phyloP scores from a whole-genome alignment of 1,284 basidiomycete species.

The Jaminaea rosea region DNA sequence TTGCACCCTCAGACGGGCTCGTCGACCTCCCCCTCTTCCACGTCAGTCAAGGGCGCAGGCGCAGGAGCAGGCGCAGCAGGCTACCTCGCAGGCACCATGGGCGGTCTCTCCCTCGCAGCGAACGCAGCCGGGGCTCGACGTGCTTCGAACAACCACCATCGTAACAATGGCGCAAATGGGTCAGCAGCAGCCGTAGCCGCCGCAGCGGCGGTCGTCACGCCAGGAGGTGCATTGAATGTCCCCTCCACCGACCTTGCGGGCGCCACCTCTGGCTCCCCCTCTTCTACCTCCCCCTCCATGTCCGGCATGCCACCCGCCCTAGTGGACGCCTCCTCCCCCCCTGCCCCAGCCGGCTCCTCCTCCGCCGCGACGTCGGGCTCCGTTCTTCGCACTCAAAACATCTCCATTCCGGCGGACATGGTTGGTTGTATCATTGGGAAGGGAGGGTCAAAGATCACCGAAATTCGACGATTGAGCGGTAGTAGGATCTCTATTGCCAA shows the following conservation, averaged over 20 bases:
- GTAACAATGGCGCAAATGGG: slow-evolving; percentile 2
- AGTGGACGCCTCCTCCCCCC: too few species aligned
- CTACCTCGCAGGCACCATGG: slow-evolving; percentile 45
- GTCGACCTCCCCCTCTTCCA: neutral
- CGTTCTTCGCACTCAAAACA: slow-evolving; percentile 98
- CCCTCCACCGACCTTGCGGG: slow-evolving; percentile 38
- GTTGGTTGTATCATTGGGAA: slow-evolving; percentile 74
- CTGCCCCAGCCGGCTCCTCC: too few species aligned
- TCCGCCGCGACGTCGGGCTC: slow-evolving; percentile 63
- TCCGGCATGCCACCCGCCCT: neutral
- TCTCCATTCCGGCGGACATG: slow-evolving; percentile 84
- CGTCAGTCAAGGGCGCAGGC: too few species aligned
- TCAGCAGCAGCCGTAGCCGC: slow-evolving; percentile 17
- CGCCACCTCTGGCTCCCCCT: slow-evolving; percentile 8
- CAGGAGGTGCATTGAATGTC: slow-evolving; percentile 37
- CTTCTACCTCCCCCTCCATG: slow-evolving; percentile 10
- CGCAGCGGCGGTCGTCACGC: slow-evolving; percentile 32
- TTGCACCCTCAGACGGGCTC: slow-evolving; percentile 33
- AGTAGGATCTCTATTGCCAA: slow-evolving; percentile 97
- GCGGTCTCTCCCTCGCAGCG: slow-evolving; percentile 11
- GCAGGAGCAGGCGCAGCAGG: slow-evolving; percentile 37
- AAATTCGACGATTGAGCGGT: slow-evolving; percentile 90
- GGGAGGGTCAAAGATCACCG: slow-evolving; percentile 94
- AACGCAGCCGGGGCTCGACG: neutral
- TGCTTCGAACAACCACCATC: neutral